Conservation (phyloP, 1,284 basidiomycete genomes). For the Austroboletus olivaceoglutinosus region DNA sequence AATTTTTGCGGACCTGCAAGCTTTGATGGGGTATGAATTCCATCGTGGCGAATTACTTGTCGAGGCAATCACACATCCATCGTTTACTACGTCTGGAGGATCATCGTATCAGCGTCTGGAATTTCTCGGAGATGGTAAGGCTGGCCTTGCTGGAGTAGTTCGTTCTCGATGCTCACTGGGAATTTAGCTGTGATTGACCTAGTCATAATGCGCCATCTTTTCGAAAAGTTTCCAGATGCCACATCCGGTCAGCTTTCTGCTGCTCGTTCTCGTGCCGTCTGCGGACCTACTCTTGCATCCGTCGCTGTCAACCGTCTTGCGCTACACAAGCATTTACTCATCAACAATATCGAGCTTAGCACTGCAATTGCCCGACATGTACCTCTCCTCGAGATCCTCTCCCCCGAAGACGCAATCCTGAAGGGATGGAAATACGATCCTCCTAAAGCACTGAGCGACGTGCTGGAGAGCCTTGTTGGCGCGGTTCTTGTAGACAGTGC, state of each 20-base stretch:
- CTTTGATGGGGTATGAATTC: slow-evolving; percentile 69
- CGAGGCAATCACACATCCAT: slow-evolving; percentile 81
- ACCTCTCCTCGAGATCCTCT: slow-evolving; percentile 53
- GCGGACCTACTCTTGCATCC: slow-evolving; percentile 67
- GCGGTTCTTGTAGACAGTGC: slow-evolving; percentile 80
- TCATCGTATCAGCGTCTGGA: slow-evolving; percentile 81
- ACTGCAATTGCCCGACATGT: slow-evolving; percentile 60
- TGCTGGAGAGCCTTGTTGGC: slow-evolving; percentile 81
- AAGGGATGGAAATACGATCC: slow-evolving; percentile 79
- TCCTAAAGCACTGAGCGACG: slow-evolving; percentile 75
- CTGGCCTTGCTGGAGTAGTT: neutral
- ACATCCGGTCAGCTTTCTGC: slow-evolving; percentile 74
- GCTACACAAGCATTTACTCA: slow-evolving; percentile 69
- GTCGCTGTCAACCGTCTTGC: slow-evolving; percentile 62
- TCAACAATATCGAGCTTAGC: slow-evolving; percentile 68
- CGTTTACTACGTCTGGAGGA: slow-evolving; percentile 54
- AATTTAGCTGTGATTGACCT: slow-evolving; percentile 70
- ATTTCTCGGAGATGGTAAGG: slow-evolving; percentile 80
- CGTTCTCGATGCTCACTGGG: slow-evolving; percentile 11
- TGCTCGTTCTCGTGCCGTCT: slow-evolving; percentile 71
- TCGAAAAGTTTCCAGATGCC: slow-evolving; percentile 61
- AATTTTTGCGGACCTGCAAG: slow-evolving; percentile 58
- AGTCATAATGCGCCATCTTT: slow-evolving; percentile 71
- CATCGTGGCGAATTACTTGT: slow-evolving; percentile 58
- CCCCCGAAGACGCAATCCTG: slow-evolving; percentile 59